A percentile compares a stretch with the other conserved stretches of the same genome.
These are phyloP conservation scores for Aspergillus japonicus DNA, from an alignment of 2,329 filamentous ascomycete species.

Conservation along the genomic window DNA sequence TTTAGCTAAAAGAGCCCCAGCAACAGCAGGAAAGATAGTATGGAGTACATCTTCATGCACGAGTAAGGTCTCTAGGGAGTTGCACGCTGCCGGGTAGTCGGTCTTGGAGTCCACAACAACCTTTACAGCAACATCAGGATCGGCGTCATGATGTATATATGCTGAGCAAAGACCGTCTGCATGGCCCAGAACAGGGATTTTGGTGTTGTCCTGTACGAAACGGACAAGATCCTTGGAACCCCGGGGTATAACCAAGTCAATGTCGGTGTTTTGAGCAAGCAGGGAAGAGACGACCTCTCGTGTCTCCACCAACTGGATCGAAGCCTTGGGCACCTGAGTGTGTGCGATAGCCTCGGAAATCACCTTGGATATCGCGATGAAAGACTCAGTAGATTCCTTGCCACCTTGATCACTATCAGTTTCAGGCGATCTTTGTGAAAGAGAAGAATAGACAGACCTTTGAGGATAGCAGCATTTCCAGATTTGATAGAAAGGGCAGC, in stretches of 20 bases:
- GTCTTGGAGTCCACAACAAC: constrained; percentile 91
- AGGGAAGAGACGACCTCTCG: constrained; percentile 86
- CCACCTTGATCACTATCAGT: constrained; percentile 57
- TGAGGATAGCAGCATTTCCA: constrained; percentile 93
- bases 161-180: constrained; percentile 89
- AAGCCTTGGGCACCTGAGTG: constrained; percentile 76
- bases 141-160: constrained; percentile 78
- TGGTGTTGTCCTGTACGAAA: constrained; percentile 85
- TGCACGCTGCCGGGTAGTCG: constrained; percentile 93
- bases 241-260: constrained; percentile 92
- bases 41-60: constrained; percentile 70
- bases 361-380: constrained; percentile 80
- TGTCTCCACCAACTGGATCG: constrained; percentile 91
- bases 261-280: constrained; percentile 79
- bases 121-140: constrained; percentile 66
- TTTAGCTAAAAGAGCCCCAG: constrained; percentile 69
- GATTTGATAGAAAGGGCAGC: constrained; percentile 94
- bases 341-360: constrained; percentile 74
- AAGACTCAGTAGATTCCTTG: constrained; percentile 94
- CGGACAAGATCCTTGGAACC: constrained; percentile 87
- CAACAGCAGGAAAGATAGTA: constrained; percentile 68
- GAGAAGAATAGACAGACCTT: constrained; percentile 54
- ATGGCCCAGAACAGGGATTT: constrained; percentile 93
- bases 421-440: not conserved
- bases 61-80: constrained; percentile 86